These are phyloP conservation scores for Pestalotiopsis fici DNA, from an alignment of 2,329 filamentous ascomycete genomes.

Conservation along the genomic window DNA sequence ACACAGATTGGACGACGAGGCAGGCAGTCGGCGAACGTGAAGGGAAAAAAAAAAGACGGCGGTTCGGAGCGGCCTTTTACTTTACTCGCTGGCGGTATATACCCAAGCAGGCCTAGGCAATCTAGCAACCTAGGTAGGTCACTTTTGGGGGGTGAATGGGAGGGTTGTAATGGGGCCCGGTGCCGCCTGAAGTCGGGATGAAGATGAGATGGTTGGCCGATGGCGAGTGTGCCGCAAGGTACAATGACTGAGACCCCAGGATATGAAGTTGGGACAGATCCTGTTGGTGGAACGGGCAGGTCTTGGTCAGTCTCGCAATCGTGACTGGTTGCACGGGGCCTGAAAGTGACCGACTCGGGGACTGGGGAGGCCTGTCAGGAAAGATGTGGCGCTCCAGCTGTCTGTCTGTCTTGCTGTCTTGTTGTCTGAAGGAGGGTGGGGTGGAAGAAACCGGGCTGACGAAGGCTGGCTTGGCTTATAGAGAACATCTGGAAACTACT, in stretches of 20 bases:
- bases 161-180: neutral
- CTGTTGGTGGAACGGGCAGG: constrained; percentile 9
- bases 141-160: neutral
- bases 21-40: neutral
- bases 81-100: neutral
- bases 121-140: neutral
- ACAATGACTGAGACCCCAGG: neutral
- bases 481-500: neutral
- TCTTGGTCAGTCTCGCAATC: neutral
- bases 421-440: neutral
- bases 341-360: neutral
- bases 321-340: constrained; percentile 7
- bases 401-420: neutral
- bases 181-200: neutral
- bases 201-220: neutral
- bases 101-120: neutral
- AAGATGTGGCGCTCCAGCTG: too few species aligned
- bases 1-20: neutral
- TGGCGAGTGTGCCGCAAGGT: neutral
- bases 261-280: constrained; percentile 7
- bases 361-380: neutral
- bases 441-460: neutral
- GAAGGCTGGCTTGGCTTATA: neutral
- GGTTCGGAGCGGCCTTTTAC: neutral
- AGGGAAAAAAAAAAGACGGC: neutral